Evolutionary conservation across 805 yeast species (phyloP).

Genomic region (Ogataea trehalophila): DNA sequence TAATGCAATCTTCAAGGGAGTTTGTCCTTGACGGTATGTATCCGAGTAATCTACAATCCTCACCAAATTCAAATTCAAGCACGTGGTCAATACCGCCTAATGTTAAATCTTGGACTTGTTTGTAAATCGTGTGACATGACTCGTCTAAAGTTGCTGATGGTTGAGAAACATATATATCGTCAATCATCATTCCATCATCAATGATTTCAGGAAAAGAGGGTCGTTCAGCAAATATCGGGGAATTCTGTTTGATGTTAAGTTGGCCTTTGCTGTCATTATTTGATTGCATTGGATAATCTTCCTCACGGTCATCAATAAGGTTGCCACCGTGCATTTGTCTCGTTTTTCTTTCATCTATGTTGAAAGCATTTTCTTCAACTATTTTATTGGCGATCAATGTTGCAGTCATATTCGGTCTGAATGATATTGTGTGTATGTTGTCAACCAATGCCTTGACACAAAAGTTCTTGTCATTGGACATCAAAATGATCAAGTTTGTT

Average conservation of each 20-base stretch:
- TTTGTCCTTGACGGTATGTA: constrained; percentile 36
- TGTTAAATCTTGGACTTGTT: constrained; percentile 38
- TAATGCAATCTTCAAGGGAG: constrained; percentile 39
- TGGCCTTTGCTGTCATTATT: not conserved
- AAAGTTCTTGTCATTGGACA: constrained; percentile 81
- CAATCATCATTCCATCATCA: constrained; percentile 12
- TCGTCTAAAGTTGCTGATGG: constrained; percentile 1
- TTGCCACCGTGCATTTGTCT: not conserved
- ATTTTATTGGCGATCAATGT: constrained; percentile 38
- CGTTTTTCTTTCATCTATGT: not conserved
- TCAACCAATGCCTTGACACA: constrained; percentile 74
- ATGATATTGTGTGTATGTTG: constrained; percentile 59
- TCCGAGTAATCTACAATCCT: constrained; percentile 47
- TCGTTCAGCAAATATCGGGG: not conserved
- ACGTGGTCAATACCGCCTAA: constrained; percentile 45
- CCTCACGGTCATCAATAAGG: constrained; percentile 6
- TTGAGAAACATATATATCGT: constrained; percentile 1
- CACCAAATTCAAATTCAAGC: constrained; percentile 53
- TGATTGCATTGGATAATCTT: not conserved
- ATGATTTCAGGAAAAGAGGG: not conserved
- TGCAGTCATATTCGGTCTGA: constrained; percentile 40
- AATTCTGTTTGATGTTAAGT: not conserved
- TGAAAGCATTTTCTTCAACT: constrained; percentile 27
- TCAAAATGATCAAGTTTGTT: constrained; percentile 44
- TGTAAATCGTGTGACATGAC: constrained; percentile 27